These are phyloP conservation scores for Santalum album DNA, from an alignment of 164 flowering plant species.

Conservation along the genomic window DNA sequence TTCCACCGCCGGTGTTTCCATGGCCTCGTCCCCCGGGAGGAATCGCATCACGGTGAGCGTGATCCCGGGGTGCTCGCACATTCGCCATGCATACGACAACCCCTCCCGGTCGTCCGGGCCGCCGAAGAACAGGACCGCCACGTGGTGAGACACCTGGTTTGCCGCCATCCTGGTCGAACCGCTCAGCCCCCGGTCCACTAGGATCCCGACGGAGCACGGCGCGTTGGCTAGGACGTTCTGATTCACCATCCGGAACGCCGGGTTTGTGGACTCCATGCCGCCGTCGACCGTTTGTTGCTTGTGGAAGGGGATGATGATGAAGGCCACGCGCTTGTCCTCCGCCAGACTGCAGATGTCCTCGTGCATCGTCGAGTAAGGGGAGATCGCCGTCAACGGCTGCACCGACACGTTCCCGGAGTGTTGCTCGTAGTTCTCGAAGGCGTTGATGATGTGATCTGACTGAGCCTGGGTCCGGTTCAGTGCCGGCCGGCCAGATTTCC, in stretches of 20 bases:
- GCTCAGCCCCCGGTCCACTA: constrained; percentile 25
- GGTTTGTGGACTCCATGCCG: constrained; percentile 29
- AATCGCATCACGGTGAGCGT: constrained; percentile 20
- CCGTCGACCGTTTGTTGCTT: constrained; percentile 34
- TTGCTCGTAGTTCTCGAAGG: constrained; percentile 26
- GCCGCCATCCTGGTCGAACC: constrained; percentile 13
- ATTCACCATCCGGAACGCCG: constrained; percentile 20
- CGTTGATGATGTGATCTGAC: constrained; percentile 29
- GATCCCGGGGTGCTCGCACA: constrained; percentile 18
- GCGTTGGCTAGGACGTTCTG: constrained; percentile 23
- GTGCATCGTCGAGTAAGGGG: constrained; percentile 30
- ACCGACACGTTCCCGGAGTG: constrained; percentile 16
- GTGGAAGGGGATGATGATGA: constrained; percentile 29
- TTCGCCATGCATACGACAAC: constrained; percentile 22
- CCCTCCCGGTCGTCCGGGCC: constrained; percentile 31
- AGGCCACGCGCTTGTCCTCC: constrained; percentile 23
- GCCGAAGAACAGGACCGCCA: constrained; percentile 24
- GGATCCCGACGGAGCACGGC: constrained; percentile 30
- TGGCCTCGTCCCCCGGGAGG: constrained; percentile 14
- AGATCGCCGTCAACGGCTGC: constrained; percentile 26
- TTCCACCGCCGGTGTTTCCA: not conserved
- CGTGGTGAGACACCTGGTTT: constrained; percentile 13
- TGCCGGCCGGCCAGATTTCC: constrained; percentile 21
- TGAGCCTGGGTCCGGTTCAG: constrained; percentile 30
- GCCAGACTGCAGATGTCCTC: constrained; percentile 27